Evolutionary conservation across 2,329 filamentous ascomycete genomes (phyloP).

Genomic region (Colletotrichum trifolii): DNA sequence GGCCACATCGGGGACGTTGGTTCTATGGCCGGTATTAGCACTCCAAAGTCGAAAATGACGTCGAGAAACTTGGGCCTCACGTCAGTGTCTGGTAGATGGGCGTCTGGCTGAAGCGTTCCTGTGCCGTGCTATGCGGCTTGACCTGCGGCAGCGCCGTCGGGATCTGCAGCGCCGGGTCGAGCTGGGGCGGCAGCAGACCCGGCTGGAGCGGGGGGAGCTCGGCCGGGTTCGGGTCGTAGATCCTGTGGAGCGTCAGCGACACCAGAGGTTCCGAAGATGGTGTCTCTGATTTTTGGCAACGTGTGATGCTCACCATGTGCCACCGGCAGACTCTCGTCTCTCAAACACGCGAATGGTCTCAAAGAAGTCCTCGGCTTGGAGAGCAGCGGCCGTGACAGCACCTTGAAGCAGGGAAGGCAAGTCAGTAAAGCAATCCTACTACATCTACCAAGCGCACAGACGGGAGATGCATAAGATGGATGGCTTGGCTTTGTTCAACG

Average conservation of each 20-base stretch:
- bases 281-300: constrained; percentile 43
- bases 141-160: constrained; percentile 54
- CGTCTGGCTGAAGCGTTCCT: constrained; percentile 59
- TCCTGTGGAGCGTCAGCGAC: constrained; percentile 49
- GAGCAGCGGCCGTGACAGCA: constrained; percentile 58
- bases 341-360: constrained; percentile 56
- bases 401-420: constrained; percentile 44
- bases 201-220: constrained; percentile 49
- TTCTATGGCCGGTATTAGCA: constrained; percentile 45
- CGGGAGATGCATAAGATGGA: no score
- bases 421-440: neutral
- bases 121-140: constrained; percentile 50
- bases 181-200: constrained; percentile 55
- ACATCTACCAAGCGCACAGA: neutral
- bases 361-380: constrained; percentile 57
- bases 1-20: constrained; percentile 66
- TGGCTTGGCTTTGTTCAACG: neutral
- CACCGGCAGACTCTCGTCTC: constrained; percentile 53
- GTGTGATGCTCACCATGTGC: constrained; percentile 61
- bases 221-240: constrained; percentile 59
- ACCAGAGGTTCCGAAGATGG: neutral
- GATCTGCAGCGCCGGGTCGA: constrained; percentile 58
- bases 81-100: constrained; percentile 64
- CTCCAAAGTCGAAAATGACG: neutral
- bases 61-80: constrained; percentile 46